Evolutionary conservation across 805 yeast species (phyloP).

Genomic region (Huiozyma naganishii): DNA sequence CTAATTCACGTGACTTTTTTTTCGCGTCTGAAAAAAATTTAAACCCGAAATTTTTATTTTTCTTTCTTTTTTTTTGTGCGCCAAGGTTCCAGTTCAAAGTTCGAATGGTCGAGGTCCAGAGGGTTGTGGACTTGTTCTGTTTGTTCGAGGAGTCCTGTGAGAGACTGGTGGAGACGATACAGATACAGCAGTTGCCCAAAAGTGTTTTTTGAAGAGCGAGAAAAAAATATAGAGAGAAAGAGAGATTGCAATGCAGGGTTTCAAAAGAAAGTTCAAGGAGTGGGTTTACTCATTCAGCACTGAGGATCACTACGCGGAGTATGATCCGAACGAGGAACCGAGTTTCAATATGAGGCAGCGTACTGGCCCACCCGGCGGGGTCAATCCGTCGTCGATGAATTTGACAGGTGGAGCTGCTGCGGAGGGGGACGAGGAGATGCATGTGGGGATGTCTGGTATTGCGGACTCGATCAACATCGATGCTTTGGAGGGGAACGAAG

Average conservation of each 20-base stretch:
- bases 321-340: conserved; percentile 34
- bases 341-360: conserved; percentile 22
- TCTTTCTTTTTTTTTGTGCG: too few relatives aligned
- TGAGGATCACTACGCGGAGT: conserved; percentile 61
- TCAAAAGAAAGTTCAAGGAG: conserved; percentile 43
- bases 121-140: too few relatives aligned
- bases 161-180: too few relatives aligned
- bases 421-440: conserved; percentile 8
- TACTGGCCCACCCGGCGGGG: conserved; percentile 6
- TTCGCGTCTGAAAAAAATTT: too few relatives aligned
- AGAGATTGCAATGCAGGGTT: conserved; percentile 22
- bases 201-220: too few relatives aligned
- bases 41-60: too few relatives aligned
- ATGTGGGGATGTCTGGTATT: conserved; percentile 8
- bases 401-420: conserved; percentile 1
- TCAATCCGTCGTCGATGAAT: conserved; percentile 12
- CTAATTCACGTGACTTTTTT: too few relatives aligned
- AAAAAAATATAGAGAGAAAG: not conserved
- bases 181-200: too few relatives aligned
- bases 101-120: too few relatives aligned
- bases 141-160: too few relatives aligned
- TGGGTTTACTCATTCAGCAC: conserved; percentile 54
- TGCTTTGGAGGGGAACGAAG: conserved; percentile 32
- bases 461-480: conserved; percentile 28
- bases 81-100: too few relatives aligned